Evolutionary conservation across 306 rosid genomes (phyloP).

Genomic region (Luffa acutangula): DNA sequence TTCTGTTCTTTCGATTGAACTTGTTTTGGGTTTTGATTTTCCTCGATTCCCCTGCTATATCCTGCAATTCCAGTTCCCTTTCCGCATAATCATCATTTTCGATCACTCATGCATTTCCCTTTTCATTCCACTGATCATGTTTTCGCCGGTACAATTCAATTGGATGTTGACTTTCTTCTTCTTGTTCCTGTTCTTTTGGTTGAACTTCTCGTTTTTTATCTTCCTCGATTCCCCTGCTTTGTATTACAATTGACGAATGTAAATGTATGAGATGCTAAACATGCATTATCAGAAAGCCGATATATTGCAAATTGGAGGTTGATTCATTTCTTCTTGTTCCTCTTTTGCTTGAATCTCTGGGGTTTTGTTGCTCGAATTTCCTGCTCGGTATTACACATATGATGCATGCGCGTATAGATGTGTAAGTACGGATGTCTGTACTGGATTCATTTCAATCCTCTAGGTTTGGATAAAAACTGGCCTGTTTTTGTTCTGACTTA

Average conservation of each 20-base stretch:
- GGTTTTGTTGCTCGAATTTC: neutral
- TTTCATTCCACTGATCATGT: neutral
- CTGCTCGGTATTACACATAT: neutral
- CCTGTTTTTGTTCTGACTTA: neutral
- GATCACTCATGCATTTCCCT: neutral
- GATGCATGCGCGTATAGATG: neutral
- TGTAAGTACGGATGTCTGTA: neutral
- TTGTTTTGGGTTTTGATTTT: neutral
- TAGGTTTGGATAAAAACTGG: no score
- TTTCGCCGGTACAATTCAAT: neutral
- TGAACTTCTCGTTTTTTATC: neutral
- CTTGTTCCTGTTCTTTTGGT: neutral
- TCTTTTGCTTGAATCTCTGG: neutral
- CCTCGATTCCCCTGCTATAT: neutral
- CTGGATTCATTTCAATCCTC: neutral
- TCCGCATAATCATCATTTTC: neutral
- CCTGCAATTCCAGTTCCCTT: neutral
- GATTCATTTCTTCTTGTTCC: neutral
- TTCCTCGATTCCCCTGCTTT: neutral
- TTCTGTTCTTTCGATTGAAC: neutral
- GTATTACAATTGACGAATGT: neutral
- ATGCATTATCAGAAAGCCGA: no score
- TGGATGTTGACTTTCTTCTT: neutral
- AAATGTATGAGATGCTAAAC: neutral
- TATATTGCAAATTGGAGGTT: neutral